phyloP scores from a whole-genome alignment of 2,329 filamentous ascomycete genomes.

The Neobulgaria alba region DNA sequence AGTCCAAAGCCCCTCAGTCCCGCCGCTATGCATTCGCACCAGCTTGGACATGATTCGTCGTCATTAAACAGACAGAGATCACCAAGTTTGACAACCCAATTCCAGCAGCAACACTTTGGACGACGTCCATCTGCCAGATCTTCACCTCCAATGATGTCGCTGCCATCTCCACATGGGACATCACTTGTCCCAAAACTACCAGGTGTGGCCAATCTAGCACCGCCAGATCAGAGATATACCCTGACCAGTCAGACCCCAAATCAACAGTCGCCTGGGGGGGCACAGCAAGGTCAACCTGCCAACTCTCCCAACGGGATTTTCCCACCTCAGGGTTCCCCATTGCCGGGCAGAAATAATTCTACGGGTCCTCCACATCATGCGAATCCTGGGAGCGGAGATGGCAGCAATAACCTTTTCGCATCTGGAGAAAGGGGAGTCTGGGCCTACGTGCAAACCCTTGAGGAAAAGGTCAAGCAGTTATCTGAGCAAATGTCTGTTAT shows the following conservation, averaged over 20 bases:
- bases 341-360: constrained; percentile 24
- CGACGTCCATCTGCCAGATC: constrained; percentile 49
- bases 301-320: constrained; percentile 24
- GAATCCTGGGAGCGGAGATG: constrained; percentile 47
- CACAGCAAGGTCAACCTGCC: constrained; percentile 13
- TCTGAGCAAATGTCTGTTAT: constrained; percentile 37
- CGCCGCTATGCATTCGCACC: constrained; percentile 38
- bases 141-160: constrained; percentile 31
- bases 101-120: constrained; percentile 55
- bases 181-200: constrained; percentile 28
- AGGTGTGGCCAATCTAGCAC: constrained; percentile 25
- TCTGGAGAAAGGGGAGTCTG: constrained; percentile 55
- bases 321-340: constrained; percentile 41
- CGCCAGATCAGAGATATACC: constrained; percentile 28
- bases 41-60: constrained; percentile 43
- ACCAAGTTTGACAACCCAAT: constrained; percentile 56
- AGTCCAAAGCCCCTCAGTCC: constrained; percentile 79
- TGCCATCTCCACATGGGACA: constrained; percentile 23
- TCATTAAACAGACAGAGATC: constrained; percentile 50
- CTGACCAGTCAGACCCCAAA: constrained; percentile 22
- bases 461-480: constrained; percentile 45
- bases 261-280: constrained; percentile 18
- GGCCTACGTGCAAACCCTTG: constrained; percentile 63
- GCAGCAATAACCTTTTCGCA: constrained; percentile 60
- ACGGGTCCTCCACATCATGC: constrained; percentile 35